These are phyloP conservation scores for Thraustochytrium sp. DNA, from an alignment of 352 stramenopile genomes.

Conservation along the genomic window DNA sequence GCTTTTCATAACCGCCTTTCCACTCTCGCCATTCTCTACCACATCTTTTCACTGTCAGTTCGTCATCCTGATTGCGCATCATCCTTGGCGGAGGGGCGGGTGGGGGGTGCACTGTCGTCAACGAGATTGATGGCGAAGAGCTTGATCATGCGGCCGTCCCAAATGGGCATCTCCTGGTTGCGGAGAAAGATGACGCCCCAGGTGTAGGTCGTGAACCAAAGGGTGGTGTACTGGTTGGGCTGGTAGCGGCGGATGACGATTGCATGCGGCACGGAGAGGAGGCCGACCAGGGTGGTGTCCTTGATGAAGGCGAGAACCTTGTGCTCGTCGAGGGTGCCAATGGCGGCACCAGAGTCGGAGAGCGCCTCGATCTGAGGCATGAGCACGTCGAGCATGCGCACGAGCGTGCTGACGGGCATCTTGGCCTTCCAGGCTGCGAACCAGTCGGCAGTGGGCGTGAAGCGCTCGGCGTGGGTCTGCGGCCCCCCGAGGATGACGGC, in stretches of 20 bases:
- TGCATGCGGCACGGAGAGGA: slow-evolving; percentile 89
- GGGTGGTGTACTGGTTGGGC: slow-evolving; percentile 94
- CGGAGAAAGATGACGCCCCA: slow-evolving; percentile 98
- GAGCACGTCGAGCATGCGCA: slow-evolving; percentile 86
- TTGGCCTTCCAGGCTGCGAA: slow-evolving; percentile 86
- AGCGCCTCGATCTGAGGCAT: slow-evolving; percentile 80
- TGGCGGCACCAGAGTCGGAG: slow-evolving; percentile 75
- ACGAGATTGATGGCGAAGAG: slow-evolving; percentile 40
- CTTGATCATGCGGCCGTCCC: slow-evolving; percentile 23
- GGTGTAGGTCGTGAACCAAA: slow-evolving; percentile 98
- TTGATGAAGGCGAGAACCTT: slow-evolving; percentile 90
- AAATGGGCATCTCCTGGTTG: slow-evolving; percentile 37
- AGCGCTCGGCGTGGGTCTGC: slow-evolving; percentile 48
- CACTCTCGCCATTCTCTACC: too few species aligned
- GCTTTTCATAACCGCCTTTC: too few species aligned
- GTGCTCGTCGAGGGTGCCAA: not conserved
- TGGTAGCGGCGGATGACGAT: slow-evolving; percentile 99
- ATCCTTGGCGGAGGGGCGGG: too few species aligned
- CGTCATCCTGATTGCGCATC: too few species aligned
- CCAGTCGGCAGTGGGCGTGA: slow-evolving; percentile 83
- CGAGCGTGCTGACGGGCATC: slow-evolving; percentile 86
- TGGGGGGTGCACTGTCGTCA: too few species aligned
- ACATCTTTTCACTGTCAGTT: too few species aligned
- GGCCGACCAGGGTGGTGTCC: slow-evolving; percentile 96
- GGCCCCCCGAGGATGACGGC: not conserved